Percentiles rank a stretch among this genome's conserved stretches.
These are phyloP conservation scores for Benincasa hispida DNA, from an alignment of 306 rosid genomes.

Conservation along the genomic window DNA sequence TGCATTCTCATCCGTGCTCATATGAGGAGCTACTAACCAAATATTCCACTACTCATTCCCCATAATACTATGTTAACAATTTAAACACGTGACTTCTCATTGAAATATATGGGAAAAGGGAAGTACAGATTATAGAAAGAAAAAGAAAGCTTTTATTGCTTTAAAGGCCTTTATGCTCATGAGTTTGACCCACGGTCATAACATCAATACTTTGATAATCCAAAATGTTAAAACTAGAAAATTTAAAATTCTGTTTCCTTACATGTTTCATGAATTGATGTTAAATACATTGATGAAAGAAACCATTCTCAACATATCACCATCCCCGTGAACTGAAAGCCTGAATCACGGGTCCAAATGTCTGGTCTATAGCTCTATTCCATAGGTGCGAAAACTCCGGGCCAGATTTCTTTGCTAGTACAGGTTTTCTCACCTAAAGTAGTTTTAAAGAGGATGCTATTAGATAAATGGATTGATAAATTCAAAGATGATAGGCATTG, in stretches of 20 bases:
- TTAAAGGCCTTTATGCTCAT: neutral
- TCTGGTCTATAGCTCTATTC: slow-evolving; percentile 71
- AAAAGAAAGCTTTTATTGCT: neutral
- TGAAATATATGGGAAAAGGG: neutral
- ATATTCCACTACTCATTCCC: neutral
- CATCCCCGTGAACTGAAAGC: slow-evolving; percentile 81
- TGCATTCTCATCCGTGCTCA: neutral
- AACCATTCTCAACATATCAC: slow-evolving; percentile 25
- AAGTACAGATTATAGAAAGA: neutral
- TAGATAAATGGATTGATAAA: neutral
- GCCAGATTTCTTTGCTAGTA: slow-evolving; percentile 51
- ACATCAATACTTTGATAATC: neutral
- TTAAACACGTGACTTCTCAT: neutral
- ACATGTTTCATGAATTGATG: neutral
- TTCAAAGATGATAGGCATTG: neutral
- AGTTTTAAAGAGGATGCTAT: slow-evolving; percentile 8
- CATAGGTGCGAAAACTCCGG: slow-evolving; percentile 56
- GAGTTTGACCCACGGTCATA: neutral
- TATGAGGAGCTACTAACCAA: neutral
- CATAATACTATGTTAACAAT: neutral
- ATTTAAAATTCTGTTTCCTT: neutral
- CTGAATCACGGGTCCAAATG: slow-evolving; percentile 61
- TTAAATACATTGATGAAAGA: neutral
- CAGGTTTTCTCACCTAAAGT: slow-evolving; percentile 45
- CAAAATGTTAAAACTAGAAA: neutral